Percentiles rank a stretch among this genome's conserved stretches.
Conservation (phyloP, 2,329 filamentous ascomycete species). For the Aspergillus udagawae region DNA sequence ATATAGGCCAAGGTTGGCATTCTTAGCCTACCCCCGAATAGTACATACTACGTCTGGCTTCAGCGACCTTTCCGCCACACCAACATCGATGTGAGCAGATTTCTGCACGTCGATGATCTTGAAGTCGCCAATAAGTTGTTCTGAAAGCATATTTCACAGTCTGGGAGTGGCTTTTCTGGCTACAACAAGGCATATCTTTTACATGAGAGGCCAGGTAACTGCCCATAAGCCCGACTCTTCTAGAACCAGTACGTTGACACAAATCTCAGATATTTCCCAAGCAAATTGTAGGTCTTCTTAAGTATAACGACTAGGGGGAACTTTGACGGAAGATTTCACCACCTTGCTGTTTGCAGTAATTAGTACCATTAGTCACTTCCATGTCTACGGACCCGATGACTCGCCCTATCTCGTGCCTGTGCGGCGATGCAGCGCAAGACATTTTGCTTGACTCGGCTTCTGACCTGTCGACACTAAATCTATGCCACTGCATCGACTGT, state of each 20-base stretch:
- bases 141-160: not conserved
- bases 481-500: constrained; percentile 54
- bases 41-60: not conserved
- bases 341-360: not conserved
- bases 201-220: not conserved
- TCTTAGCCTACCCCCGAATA: not conserved
- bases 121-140: not conserved
- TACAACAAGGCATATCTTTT: not conserved
- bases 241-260: not conserved
- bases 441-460: constrained; percentile 20
- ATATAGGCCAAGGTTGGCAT: not conserved
- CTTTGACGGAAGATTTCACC: not conserved
- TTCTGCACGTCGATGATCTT: constrained; percentile 15
- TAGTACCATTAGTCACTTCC: not conserved
- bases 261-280: not conserved
- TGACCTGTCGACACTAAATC: constrained; percentile 21
- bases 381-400: constrained; percentile 5
- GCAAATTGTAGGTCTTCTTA: not conserved
- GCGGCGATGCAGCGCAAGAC: constrained; percentile 20
- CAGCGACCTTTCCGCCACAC: not conserved
- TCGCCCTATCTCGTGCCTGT: constrained; percentile 27
- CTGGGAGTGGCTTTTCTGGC: not conserved
- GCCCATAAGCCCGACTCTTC: not conserved
- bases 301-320: not conserved
- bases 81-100: constrained; percentile 18